Base-by-base conservation (phyloP, 208 protist species). In the Trypanosoma avium region DNA sequence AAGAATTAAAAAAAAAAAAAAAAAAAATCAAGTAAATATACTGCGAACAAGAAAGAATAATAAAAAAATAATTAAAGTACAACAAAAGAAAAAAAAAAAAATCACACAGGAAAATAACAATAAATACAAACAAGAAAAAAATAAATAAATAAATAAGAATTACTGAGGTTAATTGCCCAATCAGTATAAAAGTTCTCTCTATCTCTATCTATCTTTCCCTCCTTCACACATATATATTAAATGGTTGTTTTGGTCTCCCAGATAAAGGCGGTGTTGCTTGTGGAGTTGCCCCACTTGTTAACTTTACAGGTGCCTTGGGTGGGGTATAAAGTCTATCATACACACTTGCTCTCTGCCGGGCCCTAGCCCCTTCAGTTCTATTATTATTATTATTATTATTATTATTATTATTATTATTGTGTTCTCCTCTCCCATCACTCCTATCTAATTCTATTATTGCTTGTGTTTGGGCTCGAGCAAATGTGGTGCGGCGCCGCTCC, bases 311-410 rank as follows among this genome's bases (percentile, higher is more conserved):
- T 15, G 19, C 38, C 52, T 55, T 73, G 10, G 69, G 69, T 19
- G 65, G 63, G 4, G 78, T 69, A 72, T 82, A 90, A 12, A 85
- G 63, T 8, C 79, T 54, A 46, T 82, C 70, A 67, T 75, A 81
- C n/a, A 81, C 63, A 30, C 30, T 61, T 65, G 3, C 17, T 13
- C 43, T 40, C n/a, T 26, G 49, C 9, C n/a, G 35, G 30, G 15
- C 4, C 13, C 47, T 52, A 30, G 22, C 19, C 2, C n/a, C 38
- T 21, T 8, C 27, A 22, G 30, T 36, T 1, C 54, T 33, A 38
- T 26, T 6, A 33, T 33, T 43, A 35, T 33, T 45, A 12, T 6
- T 66, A 13, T 30, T 21, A 35, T 33, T 45, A 12, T 33, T 21
- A 0, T 13, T 19, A 22, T 7, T 13, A 8, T 42, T 2, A 56